Evolutionary conservation across 805 yeast species (phyloP).

Genomic region (Suhomyces sp.): DNA sequence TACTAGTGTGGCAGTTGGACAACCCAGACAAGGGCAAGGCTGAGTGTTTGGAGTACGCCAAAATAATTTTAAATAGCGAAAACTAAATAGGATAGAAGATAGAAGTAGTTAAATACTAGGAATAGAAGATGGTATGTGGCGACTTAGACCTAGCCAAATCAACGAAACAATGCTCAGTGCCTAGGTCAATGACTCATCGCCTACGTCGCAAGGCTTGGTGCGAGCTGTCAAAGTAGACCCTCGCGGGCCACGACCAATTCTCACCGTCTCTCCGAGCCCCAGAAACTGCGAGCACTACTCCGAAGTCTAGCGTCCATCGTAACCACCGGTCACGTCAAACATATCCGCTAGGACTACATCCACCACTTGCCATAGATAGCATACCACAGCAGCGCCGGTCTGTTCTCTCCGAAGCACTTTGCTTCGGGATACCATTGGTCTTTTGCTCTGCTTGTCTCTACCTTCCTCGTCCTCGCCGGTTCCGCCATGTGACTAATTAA

Average conservation of each 20-base stretch:
- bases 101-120: neutral
- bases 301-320: neutral
- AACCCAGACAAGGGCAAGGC: constrained; percentile 54
- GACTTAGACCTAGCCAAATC: neutral
- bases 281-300: neutral
- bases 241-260: neutral
- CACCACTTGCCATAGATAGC: neutral
- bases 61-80: constrained; percentile 10
- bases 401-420: neutral
- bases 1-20: constrained; percentile 75
- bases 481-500: neutral
- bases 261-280: neutral
- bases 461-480: constrained; percentile 2
- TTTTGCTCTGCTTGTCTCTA: neutral
- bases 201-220: neutral
- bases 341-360: neutral
- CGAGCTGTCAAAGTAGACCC: neutral
- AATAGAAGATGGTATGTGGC: neutral
- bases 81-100: neutral
- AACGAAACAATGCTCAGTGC: too few species aligned
- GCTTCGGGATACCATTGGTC: neutral
- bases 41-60: constrained; percentile 51
- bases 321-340: neutral
- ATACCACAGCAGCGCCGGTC: neutral
- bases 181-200: neutral